Base-by-base conservation (phyloP, 2,329 filamentous ascomycete genomes). In the Colletotrichum musae region DNA sequence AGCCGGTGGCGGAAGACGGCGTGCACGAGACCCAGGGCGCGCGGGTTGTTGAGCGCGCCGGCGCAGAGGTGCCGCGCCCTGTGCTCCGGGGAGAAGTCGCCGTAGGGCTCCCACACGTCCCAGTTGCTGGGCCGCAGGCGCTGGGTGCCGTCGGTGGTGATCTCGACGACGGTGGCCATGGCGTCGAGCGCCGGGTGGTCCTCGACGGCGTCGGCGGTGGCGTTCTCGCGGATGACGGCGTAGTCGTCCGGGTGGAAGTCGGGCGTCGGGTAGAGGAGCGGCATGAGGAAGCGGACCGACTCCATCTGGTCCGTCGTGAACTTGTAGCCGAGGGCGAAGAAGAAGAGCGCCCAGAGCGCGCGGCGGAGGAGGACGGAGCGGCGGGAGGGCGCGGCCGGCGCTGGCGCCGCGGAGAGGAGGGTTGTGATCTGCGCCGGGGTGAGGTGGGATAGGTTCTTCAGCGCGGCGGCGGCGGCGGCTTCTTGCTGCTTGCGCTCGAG, bases 11-110 rank as follows among this genome's bases (percentile, higher is more conserved):
- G 74, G 71, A 82, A 80, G 71, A 79, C 74, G 64, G 75, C 75
- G 39, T 83, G 77, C 58, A 82, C 75, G 62, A 81, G 75, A 1
- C 67, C 66, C 2, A 83, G 54, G 0, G 73, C 76, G 58, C 75
- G 75, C 4, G 66, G 54, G 12, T 70, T 73, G 47, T 75, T 73
- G 21, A 82, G 75, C 3, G 77, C 75, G 13, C 68, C 65, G 39
- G 77, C 77, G 65, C 82, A 75, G 63, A 81, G 73, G 56, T 81
- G 80, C 28, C 74, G 2, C 15, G 45, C 6, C 16, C 21, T 24
- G 21, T 24, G 43, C 6, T 63, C 9, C 0, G 52, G 45, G 2
- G 64, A 26, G 16, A 68, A 54, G 39, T 63, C 58, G 13, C 10
- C 1, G 53, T 70, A 70, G 12, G 68, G 64, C 32, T 70, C 52